Evolutionary conservation across 2,329 filamentous ascomycete species (phyloP).

Genomic region (Blumeriella jaapii): DNA sequence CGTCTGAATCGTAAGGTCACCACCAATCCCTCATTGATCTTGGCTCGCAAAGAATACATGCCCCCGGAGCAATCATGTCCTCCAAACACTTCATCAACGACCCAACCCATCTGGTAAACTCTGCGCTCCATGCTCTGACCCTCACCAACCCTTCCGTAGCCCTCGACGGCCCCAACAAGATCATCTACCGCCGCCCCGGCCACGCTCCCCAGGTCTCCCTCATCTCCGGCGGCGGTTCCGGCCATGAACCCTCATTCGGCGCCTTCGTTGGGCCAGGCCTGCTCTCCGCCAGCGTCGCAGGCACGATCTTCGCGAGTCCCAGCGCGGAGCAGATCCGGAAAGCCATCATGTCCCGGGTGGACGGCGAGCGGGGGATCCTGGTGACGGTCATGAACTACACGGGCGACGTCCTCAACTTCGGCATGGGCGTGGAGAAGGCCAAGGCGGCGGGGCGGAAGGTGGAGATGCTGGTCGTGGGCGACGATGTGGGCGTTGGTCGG

Average conservation of each 20-base stretch:
- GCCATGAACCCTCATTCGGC: slow-evolving; percentile 82
- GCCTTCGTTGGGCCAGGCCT: slow-evolving; percentile 76
- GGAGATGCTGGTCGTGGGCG: slow-evolving; percentile 84
- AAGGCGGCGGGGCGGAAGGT: slow-evolving; percentile 64
- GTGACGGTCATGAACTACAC: slow-evolving; percentile 97
- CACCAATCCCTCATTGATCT: too few relatives aligned
- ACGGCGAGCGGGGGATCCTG: slow-evolving; percentile 61
- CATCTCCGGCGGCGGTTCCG: slow-evolving; percentile 78
- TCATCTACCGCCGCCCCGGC: slow-evolving; percentile 60
- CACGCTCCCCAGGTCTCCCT: slow-evolving; percentile 60
- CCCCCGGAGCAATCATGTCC: slow-evolving; percentile 31
- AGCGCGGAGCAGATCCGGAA: slow-evolving; percentile 71
- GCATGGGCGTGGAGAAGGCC: slow-evolving; percentile 86
- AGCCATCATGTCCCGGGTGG: slow-evolving; percentile 63
- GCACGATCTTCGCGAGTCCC: slow-evolving; percentile 77
- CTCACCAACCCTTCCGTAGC: slow-evolving; percentile 75
- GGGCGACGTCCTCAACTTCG: slow-evolving; percentile 82
- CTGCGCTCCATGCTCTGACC: slow-evolving; percentile 66
- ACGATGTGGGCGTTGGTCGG: slow-evolving; percentile 83
- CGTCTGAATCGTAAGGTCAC: too few relatives aligned
- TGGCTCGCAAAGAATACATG: not conserved
- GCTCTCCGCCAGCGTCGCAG: slow-evolving; percentile 70
- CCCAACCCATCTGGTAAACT: slow-evolving; percentile 63
- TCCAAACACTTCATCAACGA: slow-evolving; percentile 85
- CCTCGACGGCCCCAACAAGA: slow-evolving; percentile 69